A percentile compares a stretch with the other conserved stretches of the same genome.
Evolutionary conservation across 208 protist species (phyloP).

Genomic region (Leishmania guyanensis): DNA sequence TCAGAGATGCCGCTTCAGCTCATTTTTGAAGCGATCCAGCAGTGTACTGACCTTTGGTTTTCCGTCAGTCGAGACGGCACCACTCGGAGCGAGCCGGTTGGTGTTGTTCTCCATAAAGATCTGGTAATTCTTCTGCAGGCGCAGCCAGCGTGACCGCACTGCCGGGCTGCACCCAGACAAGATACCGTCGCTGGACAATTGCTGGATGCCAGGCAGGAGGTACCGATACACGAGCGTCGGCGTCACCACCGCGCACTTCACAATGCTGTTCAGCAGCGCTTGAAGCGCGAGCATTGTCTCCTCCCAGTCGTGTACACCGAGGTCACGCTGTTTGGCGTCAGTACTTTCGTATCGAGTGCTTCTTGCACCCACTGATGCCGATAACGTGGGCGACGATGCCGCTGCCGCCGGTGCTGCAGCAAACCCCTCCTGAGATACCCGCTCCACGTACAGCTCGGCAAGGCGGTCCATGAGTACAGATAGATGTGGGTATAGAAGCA

Average conservation of each 20-base stretch:
- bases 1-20: conserved; percentile 55
- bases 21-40: conserved; percentile 60
- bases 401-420: neutral
- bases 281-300: conserved; percentile 46
- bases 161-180: conserved; percentile 26
- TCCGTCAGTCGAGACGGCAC: conserved; percentile 3
- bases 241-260: conserved; percentile 69
- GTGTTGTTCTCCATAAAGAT: conserved; percentile 50
- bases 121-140: conserved; percentile 47
- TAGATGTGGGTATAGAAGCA: conserved; percentile 65
- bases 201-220: conserved; percentile 54
- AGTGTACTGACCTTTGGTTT: conserved; percentile 35
- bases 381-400: neutral
- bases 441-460: conserved; percentile 31
- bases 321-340: neutral
- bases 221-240: conserved; percentile 55
- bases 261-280: conserved; percentile 43
- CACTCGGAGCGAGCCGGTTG: conserved; percentile 9
- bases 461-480: conserved; percentile 54
- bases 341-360: neutral
- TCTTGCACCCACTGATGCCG: neutral
- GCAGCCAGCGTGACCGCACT: conserved; percentile 50
- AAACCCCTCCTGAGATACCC: conserved; percentile 16
- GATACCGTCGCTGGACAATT: conserved; percentile 33
- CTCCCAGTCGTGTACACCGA: conserved; percentile 36